Percentiles rank a stretch among this genome's conserved stretches.
phyloP scores from a whole-genome alignment of 108 stramenopile genomes.

The Schizochytrium sp. region DNA sequence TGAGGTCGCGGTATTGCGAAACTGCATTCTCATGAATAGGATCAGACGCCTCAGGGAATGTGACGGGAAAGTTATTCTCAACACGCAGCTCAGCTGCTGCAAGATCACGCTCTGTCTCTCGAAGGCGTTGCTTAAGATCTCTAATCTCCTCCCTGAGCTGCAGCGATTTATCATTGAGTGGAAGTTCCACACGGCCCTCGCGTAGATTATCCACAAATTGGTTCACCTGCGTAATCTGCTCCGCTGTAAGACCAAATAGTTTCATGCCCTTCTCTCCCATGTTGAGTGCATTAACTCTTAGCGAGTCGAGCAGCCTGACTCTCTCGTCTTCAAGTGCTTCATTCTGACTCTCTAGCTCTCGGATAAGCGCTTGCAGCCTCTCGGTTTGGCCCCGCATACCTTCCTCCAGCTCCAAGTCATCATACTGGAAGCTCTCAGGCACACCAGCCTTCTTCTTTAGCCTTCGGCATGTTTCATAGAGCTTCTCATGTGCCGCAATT shows the following conservation, averaged over 20 bases:
- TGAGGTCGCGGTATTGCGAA: no score
- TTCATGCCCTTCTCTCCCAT: slow-evolving; percentile 78
- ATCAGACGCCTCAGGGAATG: not conserved
- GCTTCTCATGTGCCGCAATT: slow-evolving; percentile 73
- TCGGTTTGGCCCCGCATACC: slow-evolving; percentile 66
- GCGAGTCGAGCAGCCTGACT: slow-evolving; percentile 73
- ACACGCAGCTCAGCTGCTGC: slow-evolving; percentile 55
- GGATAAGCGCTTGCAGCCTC: slow-evolving; percentile 68
- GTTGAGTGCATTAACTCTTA: slow-evolving; percentile 77
- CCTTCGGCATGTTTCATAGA: slow-evolving; percentile 78
- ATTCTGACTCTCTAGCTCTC: slow-evolving; percentile 78
- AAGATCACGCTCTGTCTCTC: slow-evolving; percentile 49
- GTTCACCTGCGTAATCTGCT: slow-evolving; percentile 71
- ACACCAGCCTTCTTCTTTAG: slow-evolving; percentile 80
- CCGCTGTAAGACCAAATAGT: slow-evolving; percentile 71
- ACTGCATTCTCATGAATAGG: no score
- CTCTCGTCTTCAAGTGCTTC: slow-evolving; percentile 81
- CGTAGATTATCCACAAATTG: slow-evolving; percentile 78
- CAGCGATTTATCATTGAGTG: slow-evolving; percentile 72
- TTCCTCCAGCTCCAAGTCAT: slow-evolving; percentile 75
- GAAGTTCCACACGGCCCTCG: slow-evolving; percentile 72
- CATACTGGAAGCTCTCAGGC: slow-evolving; percentile 73
- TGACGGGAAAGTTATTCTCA: not conserved
- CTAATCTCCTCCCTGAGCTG: slow-evolving; percentile 72
- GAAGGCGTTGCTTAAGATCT: slow-evolving; percentile 64